Conservation (phyloP, 139 green algal genomes). For the Chlamydomonas sphaeroides region DNA sequence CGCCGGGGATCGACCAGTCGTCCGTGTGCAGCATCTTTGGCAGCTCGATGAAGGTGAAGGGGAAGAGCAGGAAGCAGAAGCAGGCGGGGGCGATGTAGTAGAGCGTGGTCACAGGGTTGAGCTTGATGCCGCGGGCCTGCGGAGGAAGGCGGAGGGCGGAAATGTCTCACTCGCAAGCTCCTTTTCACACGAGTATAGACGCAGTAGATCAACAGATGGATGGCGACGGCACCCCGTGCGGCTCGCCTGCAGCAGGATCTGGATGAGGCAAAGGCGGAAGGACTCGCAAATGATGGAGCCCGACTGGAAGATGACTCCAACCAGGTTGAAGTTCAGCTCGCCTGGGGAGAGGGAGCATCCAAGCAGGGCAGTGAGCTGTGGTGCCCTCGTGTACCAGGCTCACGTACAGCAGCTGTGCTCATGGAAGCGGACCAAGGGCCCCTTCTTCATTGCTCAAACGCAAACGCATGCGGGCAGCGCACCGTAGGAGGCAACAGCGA, state of each 20-base stretch:
- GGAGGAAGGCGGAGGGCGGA: constrained; percentile 37
- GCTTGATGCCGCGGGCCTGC: constrained; percentile 77
- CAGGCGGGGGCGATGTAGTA: constrained; percentile 82
- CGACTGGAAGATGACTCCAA: constrained; percentile 63
- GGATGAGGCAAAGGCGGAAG: constrained; percentile 67
- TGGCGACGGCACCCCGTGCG: too few relatives aligned
- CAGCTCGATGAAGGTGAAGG: constrained; percentile 64
- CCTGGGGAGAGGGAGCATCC: constrained; percentile 33
- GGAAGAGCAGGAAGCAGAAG: constrained; percentile 66
- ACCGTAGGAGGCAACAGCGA: constrained; percentile 74
- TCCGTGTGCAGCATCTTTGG: constrained; percentile 42
- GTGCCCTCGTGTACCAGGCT: too few relatives aligned
- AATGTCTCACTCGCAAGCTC: too few relatives aligned
- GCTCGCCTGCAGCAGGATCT: constrained; percentile 76
- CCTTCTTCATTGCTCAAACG: too few relatives aligned
- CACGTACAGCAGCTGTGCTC: too few relatives aligned
- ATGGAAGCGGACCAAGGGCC: too few relatives aligned
- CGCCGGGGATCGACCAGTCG: not conserved
- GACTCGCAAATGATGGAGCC: constrained; percentile 60
- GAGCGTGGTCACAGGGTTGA: constrained; percentile 92
- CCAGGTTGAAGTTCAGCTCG: constrained; percentile 59
- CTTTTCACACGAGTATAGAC: too few relatives aligned
- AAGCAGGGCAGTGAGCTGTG: too few relatives aligned
- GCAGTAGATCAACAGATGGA: too few relatives aligned
- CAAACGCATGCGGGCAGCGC: too few relatives aligned